Evolutionary conservation across 1,284 basidiomycete genomes (phyloP), one percentile per base, ranked within the genome.

Genomic region (Pascua sp.): DNA sequence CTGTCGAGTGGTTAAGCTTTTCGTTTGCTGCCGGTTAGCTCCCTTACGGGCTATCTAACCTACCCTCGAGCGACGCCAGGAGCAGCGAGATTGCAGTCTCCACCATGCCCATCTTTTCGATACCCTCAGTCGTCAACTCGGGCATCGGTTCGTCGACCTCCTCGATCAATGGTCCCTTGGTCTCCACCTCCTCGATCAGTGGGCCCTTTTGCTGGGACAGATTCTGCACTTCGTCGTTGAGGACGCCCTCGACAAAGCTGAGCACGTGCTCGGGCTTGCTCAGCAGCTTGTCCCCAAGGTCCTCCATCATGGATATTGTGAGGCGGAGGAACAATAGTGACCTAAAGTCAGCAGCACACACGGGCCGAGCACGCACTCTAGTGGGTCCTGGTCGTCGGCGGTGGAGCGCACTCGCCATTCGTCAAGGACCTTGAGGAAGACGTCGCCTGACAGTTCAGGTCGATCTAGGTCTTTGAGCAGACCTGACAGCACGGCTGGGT

Each of bases 41-140:
- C 15, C 16, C 74, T 53, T 7, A 7, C 24, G 7, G 24, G 7
- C 24, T 4, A 3, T 3, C 7, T 32, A 32, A 32, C 24, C 24
- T 65, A 90, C 91, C 87, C 84, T 94, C 90, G 18, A 94, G 80
- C 24, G 90, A 82, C 0, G 90, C 86, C 4, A 94, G 81, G 11
- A 95, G 77, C 1, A 94, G 75, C 60, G 86, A 87, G 15, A 93
- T 75, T 5, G 89, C 85, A 0, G 90, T 92, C 58, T 85, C 83
- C 0, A 82, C 80, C 79, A 93, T 73, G 18, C 65, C 72, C 55
- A 63, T 58, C 55, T 63, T 72, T 54, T 47, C 81, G 78, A 49
- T 79, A 68, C 62, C 81, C 62, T 42, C 75, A 67, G 43, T 49
- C 0, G 56, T 56, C 5, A 63, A 56, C 15, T 65, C 64, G 1